These are phyloP conservation scores for Mrakia frigida DNA, from an alignment of 768 basidiomycete species.

Conservation along the genomic window DNA sequence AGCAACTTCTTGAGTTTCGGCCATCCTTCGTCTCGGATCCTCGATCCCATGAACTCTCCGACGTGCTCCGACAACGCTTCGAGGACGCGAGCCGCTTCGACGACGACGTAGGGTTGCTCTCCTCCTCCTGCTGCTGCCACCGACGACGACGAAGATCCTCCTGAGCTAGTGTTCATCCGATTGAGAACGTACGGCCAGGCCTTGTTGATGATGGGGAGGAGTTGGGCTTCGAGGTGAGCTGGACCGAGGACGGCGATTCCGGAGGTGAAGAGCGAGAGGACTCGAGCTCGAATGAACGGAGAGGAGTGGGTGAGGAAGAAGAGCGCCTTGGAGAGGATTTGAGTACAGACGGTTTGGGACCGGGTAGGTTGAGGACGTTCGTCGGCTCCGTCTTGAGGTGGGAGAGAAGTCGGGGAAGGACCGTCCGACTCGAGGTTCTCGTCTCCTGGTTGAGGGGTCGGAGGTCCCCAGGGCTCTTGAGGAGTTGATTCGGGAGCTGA, in stretches of 20 bases:
- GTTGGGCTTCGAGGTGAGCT: slow-evolving; percentile 54
- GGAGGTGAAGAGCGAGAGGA: slow-evolving; percentile 66
- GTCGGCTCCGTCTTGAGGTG: neutral
- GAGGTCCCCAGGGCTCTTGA: slow-evolving; percentile 37
- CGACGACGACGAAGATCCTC: neutral
- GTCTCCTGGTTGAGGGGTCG: neutral
- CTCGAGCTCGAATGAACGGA: slow-evolving; percentile 74
- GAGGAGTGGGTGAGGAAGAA: slow-evolving; percentile 90
- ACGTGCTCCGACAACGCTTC: slow-evolving; percentile 63
- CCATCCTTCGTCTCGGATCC: slow-evolving; percentile 92
- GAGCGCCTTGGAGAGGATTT: slow-evolving; percentile 78
- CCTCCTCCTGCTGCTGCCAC: slow-evolving; percentile 27
- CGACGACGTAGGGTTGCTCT: slow-evolving; percentile 69
- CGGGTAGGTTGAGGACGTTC: slow-evolving; percentile 52
- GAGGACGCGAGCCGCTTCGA: slow-evolving; percentile 67
- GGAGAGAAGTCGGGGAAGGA: neutral
- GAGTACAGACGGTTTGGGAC: slow-evolving; percentile 67
- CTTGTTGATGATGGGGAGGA: slow-evolving; percentile 77
- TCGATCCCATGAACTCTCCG: slow-evolving; percentile 77
- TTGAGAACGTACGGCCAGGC: slow-evolving; percentile 95
- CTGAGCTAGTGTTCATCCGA: slow-evolving; percentile 50
- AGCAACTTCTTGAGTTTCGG: slow-evolving; percentile 68
- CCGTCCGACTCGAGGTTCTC: slow-evolving; percentile 33
- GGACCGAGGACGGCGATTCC: slow-evolving; percentile 60
- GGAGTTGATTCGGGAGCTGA: slow-evolving; percentile 36